Evolutionary conservation across 208 protist species (phyloP), one percentile per base, ranked within the genome.

Genomic region (Acanthamoeba castellanii): DNA sequence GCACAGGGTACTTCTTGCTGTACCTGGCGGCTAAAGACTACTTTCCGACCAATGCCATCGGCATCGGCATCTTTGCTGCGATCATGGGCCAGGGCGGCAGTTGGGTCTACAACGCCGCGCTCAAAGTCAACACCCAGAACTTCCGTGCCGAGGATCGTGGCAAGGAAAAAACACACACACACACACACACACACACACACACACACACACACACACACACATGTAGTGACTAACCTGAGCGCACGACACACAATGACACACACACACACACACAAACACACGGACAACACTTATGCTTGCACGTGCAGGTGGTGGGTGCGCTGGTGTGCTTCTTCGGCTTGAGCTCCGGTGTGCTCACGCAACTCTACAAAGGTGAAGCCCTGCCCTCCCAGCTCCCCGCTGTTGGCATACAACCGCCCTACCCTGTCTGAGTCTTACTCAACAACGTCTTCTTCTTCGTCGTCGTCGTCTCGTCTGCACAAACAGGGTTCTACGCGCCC

Each of bases 71-170:
- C 59, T 92, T 92, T 30, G 85, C 85, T 13, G 34, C 42, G 34
- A 92, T 92, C 64, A 76, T 76, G 59, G 85, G 85, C 34, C 85
- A 92, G 34, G 85, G 85, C 37, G 37, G 64, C 59, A 78, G 64
- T 34, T 92, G 66, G 59, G 30, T 92, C 34, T 92, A 92, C 47
- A 34, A 32, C 30, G 85, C 34, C 13, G 59, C 85, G 8, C 66
- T 92, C 34, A 92, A 92, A 32, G 11, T 76, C 59, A 92, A 76
- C 85, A 68, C n/a, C 59, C 13, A 70, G 37, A 92, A 92, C 66
- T 92, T 92, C 85, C 27, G 59, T 20, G 20, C 50, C 66, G 85
- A 92, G 66, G 66, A 92, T 32, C 59, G 85, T 18, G 85, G 85
- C 85, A 70, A 70, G 66, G 85, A 3, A 0, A 68, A 42, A 2